Percentiles rank a stretch among this genome's conserved stretches.
Conservation (phyloP, 495 filamentous ascomycete species). For the Hypoxylon trugodes region DNA sequence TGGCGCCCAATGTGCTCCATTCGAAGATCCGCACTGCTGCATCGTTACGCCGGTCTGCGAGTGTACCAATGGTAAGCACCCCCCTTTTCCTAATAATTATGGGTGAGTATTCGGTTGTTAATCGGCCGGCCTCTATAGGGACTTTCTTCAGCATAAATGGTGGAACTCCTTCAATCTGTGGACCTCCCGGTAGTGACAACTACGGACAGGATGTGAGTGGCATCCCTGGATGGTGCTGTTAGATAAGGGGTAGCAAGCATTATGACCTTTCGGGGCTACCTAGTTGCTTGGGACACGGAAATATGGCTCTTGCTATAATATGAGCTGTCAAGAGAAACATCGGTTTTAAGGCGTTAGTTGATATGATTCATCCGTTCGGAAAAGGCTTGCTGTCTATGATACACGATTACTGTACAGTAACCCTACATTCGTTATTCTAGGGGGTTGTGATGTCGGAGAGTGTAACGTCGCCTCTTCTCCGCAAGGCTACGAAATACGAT, state of each 20-base stretch:
- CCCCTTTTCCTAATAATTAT: neutral
- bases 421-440: neutral
- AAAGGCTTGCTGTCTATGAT: neutral
- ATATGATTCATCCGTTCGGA: neutral
- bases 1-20: constrained; percentile 29
- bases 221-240: constrained; percentile 39
- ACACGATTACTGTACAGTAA: constrained; percentile 12
- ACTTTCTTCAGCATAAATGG: constrained; percentile 39
- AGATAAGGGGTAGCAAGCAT: neutral
- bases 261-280: neutral
- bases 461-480: constrained; percentile 60
- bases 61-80: constrained; percentile 31
- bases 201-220: constrained; percentile 30
- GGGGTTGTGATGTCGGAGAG: neutral
- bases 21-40: constrained; percentile 40
- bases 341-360: neutral
- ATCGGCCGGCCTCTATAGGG: constrained; percentile 1
- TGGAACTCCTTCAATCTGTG: constrained; percentile 18
- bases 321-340: too few species aligned
- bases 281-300: neutral
- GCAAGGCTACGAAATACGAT: constrained; percentile 81
- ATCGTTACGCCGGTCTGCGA: constrained; percentile 32
- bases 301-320: too few species aligned
- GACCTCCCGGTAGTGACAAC: constrained; percentile 22
- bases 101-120: neutral